These are phyloP conservation scores for Ricinus communis DNA, from an alignment of 345 rosid genomes.

Conservation along the genomic window DNA sequence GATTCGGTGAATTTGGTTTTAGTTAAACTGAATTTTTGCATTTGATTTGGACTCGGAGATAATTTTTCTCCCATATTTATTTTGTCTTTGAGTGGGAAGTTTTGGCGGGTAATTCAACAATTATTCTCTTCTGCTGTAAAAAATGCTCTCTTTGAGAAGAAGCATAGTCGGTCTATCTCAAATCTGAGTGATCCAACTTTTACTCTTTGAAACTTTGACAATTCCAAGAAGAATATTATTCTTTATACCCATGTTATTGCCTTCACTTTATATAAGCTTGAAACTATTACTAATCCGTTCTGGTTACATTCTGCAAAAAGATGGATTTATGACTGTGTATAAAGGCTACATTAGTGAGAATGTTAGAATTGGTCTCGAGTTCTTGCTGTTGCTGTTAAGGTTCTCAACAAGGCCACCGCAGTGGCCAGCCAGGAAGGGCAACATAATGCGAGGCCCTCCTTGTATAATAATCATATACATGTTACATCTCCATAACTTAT, in stretches of 20 bases:
- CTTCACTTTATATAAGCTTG: constrained; percentile 81
- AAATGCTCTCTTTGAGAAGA: constrained; percentile 42
- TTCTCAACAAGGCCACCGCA: constrained; percentile 91
- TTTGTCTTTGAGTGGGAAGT: neutral
- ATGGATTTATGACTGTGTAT: constrained; percentile 93
- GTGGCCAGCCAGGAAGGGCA: too few species aligned
- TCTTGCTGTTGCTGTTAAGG: constrained; percentile 95
- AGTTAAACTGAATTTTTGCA: neutral
- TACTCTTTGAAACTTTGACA: constrained; percentile 61
- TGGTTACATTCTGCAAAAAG: constrained; percentile 91
- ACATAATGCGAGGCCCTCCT: too few species aligned
- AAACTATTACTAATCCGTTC: constrained; percentile 95
- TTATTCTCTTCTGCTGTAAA: constrained; percentile 39
- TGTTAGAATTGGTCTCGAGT: constrained; percentile 88
- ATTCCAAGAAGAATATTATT: constrained; percentile 57
- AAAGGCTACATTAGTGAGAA: constrained; percentile 96
- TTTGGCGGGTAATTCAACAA: constrained; percentile 57
- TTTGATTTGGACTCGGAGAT: neutral
- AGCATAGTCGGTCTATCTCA: constrained; percentile 72
- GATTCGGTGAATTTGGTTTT: too few species aligned
- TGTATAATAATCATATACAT: too few species aligned
- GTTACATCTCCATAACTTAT: too few species aligned
- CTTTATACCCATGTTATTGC: constrained; percentile 81
- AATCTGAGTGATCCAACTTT: constrained; percentile 84
- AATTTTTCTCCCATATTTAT: neutral